A percentile compares a stretch with the other conserved stretches of the same genome.
Conservation (phyloP, 1,139 yeast species). For the Kluyveromyces marxianus region DNA sequence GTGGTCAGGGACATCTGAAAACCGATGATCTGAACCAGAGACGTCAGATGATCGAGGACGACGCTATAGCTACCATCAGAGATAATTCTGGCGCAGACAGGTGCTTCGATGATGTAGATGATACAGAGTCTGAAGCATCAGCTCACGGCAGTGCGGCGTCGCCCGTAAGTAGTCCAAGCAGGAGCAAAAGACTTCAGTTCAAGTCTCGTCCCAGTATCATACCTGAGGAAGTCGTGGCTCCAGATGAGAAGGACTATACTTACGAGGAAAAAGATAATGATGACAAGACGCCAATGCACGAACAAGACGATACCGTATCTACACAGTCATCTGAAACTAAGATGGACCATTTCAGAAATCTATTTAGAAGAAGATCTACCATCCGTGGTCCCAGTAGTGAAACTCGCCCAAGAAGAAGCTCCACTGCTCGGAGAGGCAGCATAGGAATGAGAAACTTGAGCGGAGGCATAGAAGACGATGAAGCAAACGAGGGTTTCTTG, state of each 20-base stretch:
- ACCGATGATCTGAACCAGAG: conserved; percentile 3
- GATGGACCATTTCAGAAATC: conserved; percentile 19
- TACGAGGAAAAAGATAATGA: conserved; percentile 18
- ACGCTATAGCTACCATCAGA: conserved; percentile 17
- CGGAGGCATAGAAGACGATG: conserved; percentile 14
- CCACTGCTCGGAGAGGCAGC: conserved; percentile 1
- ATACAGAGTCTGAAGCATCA: conserved; percentile 17
- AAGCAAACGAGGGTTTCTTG: conserved; percentile 20
- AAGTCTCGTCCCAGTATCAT: conserved; percentile 3
- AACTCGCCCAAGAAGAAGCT: too few species aligned
- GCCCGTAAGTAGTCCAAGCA: too few species aligned
- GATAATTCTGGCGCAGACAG: conserved; percentile 14
- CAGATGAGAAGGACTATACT: conserved; percentile 5
- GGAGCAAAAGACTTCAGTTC: conserved; percentile 1
- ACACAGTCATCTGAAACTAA: conserved; percentile 9
- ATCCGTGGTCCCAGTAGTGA: not conserved
- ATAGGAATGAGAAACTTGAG: conserved; percentile 6
- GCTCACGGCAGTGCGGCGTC: not conserved
- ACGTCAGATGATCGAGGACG: conserved; percentile 13
- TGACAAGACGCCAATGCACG: conserved; percentile 1
- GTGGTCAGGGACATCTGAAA: not conserved
- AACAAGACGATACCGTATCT: conserved; percentile 4
- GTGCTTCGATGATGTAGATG: conserved; percentile 14
- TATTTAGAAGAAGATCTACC: conserved; percentile 19
- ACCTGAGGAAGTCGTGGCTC: conserved; percentile 9